phyloP scores from a whole-genome alignment of 441 rosid species.

The Erysimum cheiri region DNA sequence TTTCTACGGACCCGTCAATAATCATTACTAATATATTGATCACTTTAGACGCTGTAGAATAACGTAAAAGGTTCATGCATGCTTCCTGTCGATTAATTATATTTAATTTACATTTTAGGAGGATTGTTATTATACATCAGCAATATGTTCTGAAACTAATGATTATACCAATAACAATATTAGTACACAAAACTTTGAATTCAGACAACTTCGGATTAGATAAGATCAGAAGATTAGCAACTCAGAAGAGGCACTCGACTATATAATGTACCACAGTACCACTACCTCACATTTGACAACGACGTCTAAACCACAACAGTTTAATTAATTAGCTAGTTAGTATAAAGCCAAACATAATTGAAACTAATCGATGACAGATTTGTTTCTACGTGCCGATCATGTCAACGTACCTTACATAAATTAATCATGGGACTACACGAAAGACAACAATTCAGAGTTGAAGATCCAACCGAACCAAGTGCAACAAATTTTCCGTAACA shows the following conservation, averaged over 20 bases:
- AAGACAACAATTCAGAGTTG: not conserved
- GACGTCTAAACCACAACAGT: conserved; percentile 19
- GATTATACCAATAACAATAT: conserved; percentile 5
- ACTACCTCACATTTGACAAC: conserved; percentile 24
- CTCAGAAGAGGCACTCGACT: conserved; percentile 8
- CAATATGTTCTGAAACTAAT: not conserved
- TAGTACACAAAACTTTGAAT: conserved; percentile 10
- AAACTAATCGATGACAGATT: not conserved
- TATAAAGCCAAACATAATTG: not conserved
- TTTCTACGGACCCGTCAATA: conserved; percentile 8
- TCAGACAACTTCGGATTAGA: not conserved
- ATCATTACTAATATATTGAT: not conserved
- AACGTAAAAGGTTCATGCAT: conserved; percentile 17
- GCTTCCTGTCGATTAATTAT: conserved; percentile 14
- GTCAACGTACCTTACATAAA: conserved; percentile 9
- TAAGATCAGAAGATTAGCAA: conserved; percentile 11
- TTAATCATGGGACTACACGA: not conserved
- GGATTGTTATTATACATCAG: not conserved
- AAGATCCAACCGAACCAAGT: not conserved
- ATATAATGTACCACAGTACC: conserved; percentile 5
- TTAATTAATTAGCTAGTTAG: not conserved
- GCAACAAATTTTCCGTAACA: not conserved
- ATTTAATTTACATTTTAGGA: not conserved
- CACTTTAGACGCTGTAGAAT: conserved; percentile 6
- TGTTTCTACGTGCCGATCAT: conserved; percentile 6